Evolutionary conservation across 1,284 basidiomycete species (phyloP), one percentile per base, ranked within the genome.

Genomic region (Malassezia psittaci): DNA sequence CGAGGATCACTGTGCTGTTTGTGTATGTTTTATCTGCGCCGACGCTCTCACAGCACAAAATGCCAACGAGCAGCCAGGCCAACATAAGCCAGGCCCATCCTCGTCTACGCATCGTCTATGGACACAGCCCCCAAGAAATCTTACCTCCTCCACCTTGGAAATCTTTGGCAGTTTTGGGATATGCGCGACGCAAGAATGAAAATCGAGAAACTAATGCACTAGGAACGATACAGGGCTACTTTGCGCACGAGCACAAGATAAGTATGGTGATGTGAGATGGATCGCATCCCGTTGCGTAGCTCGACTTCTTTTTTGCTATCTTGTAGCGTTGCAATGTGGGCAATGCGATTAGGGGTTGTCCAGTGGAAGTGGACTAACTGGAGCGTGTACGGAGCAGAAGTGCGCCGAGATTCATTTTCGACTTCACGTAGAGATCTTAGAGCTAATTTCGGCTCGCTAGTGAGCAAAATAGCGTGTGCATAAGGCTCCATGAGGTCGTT

Each of bases 351-450:
- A n/a, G 24, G 29, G 13, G 10, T 6, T 19, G 5, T 11, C 38
- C 43, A 47, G 13, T 36, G 40, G 9, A 48, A 12, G 8, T 39
- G 16, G 21, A 42, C 54, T 4, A 42, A 24, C 3, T 21, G 34
- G 15, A 57, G 40, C 13, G 49, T 10, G 2, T 21, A 29, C n/a
- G 37, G 24, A 9, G 24, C 15, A 10, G 48, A n/a, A 15, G 42
- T 36, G 39, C 55, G 50, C 1, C 55, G 50, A 15, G 39, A 32
- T 16, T 41, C 15, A 43, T 57, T 57, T 15, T 52, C 50, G 5
- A 52, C 50, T 33, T 57, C 55, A 35, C 51, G 50, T 32, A 57
- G n/a, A 5, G 55, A 50, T 10, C 55, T 50, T 33, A 12, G 9
- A 5, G 48, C 34, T n/a, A 44, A 29, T 2, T 32, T 16, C 5